These are phyloP conservation scores for Aspergillus funiculosus DNA, from an alignment of 495 filamentous ascomycete genomes.

Conservation along the genomic window DNA sequence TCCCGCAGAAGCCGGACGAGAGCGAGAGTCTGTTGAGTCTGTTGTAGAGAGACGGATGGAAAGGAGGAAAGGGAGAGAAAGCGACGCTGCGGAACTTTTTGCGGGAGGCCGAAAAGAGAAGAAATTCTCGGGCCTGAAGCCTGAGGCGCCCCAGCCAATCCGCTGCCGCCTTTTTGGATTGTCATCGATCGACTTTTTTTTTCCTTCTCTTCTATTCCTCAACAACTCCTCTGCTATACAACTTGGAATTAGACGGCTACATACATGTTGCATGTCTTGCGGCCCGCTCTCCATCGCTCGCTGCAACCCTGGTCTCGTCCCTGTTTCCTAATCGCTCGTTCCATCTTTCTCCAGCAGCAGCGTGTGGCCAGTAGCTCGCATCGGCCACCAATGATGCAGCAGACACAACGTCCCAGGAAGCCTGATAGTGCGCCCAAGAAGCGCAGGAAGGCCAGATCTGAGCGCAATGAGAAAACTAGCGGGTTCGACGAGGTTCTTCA, in stretches of 20 bases:
- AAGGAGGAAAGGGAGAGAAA: conserved; percentile 12
- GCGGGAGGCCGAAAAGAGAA: conserved; percentile 6
- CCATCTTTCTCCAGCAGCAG: conserved; percentile 10
- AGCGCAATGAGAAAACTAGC: conserved; percentile 35
- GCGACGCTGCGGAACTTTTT: conserved; percentile 5
- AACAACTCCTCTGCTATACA: not conserved
- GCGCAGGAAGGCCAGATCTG: conserved; percentile 49
- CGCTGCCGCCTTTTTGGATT: conserved; percentile 13
- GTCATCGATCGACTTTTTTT: conserved; percentile 8
- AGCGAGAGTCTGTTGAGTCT: conserved; percentile 15
- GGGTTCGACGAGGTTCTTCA: conserved; percentile 67
- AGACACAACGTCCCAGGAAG: conserved; percentile 22
- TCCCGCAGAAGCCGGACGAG: conserved; percentile 27
- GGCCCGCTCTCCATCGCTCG: conserved; percentile 7
- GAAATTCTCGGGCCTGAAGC: conserved; percentile 31
- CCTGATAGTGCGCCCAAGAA: conserved; percentile 34
- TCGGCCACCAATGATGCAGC: conserved; percentile 28
- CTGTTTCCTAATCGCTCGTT: not conserved
- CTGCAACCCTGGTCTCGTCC: conserved; percentile 6
- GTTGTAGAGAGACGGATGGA: conserved; percentile 14
- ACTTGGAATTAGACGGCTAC: conserved; percentile 1
- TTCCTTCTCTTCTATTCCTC: not conserved
- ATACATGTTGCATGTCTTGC: conserved; percentile 13
- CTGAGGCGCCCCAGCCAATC: conserved; percentile 24
- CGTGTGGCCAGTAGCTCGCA: no score